Base-by-base conservation (phyloP, 2,329 filamentous ascomycete genomes). In the Parafenestella ontariensis region DNA sequence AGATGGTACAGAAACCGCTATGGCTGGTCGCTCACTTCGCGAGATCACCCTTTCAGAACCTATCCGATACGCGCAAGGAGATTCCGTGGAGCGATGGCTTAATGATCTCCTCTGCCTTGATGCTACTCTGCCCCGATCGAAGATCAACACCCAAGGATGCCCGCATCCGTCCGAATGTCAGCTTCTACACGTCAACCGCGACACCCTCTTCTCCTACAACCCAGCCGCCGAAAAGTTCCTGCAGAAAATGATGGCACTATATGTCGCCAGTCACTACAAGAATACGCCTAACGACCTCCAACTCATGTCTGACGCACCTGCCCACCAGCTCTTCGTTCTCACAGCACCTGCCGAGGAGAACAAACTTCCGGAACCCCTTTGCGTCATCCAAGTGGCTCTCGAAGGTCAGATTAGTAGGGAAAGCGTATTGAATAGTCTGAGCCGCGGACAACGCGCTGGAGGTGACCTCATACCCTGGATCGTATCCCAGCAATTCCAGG, bases 261-360 rank as follows among this genome's bases (percentile, higher is more conserved):
- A 98, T 68, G 96, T 99, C 24, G 92, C 95, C 24, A 96, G 92
- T 65, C 92, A 96, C 76, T 97, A 99, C 82, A 98, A 98, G 78
- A 99, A 99, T 78, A 92, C 93, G 0, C 95, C 95, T 0, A 96
- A 99, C 68, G 95, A 99, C 69, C 83, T 99, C n/a, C 95, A 98
- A 75, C 85, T 99, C 52, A 96, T 99, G 92, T 96, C 92, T 58
- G 95, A 99, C 76, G 95, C 95, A 1, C 95, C 95, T 1, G 94
- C 95, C 0, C 95, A 99, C 76, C 93, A 98, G 74, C 85, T 99
- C 6, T 99, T 95, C 69, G 95, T 98, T 9, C 86, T 99, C 21
- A 92, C 96, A 2, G 90, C 93, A 2, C 94, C 95, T 0, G 83
- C 89, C 3, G 90, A 94, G 62, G 87, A 87, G 49, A 88, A 88